A percentile compares a stretch with the other conserved stretches of the same genome.
Conservation (phyloP, 371 early-diverging fungal genomes). For the Lichtheimia corymbifera region DNA sequence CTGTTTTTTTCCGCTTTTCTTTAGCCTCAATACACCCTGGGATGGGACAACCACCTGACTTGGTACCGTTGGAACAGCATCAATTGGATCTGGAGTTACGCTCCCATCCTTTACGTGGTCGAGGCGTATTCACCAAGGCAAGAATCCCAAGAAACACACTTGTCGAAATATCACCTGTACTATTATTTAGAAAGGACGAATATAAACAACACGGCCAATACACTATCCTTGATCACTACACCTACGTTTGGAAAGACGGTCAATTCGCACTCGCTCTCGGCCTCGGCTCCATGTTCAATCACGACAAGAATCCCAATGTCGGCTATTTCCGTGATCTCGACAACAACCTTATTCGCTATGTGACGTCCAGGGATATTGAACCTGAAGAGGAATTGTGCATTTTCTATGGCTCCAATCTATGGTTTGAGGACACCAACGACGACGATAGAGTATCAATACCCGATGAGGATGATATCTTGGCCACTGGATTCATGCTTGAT, state of each 20-base stretch:
- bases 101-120: slow-evolving; percentile 52
- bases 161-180: slow-evolving; percentile 64
- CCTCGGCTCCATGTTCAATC: slow-evolving; percentile 74
- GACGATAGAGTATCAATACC: slow-evolving; percentile 8
- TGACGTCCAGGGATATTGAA: slow-evolving; percentile 54
- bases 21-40: too few species aligned
- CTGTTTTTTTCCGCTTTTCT: too few species aligned
- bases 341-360: slow-evolving; percentile 57
- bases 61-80: slow-evolving; percentile 17
- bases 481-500: background rate
- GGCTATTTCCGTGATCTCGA: slow-evolving; percentile 65
- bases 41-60: too few species aligned
- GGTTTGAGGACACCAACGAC: slow-evolving; percentile 55
- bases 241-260: slow-evolving; percentile 68
- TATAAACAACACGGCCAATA: slow-evolving; percentile 60
- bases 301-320: slow-evolving; percentile 59
- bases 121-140: slow-evolving; percentile 59
- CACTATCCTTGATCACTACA: slow-evolving; percentile 68
- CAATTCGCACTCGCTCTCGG: slow-evolving; percentile 66
- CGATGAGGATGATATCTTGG: slow-evolving; percentile 7
- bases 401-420: slow-evolving; percentile 67
- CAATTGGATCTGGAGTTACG: slow-evolving; percentile 42
- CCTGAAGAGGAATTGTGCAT: slow-evolving; percentile 68
- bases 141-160: slow-evolving; percentile 45
- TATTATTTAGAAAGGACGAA: slow-evolving; percentile 57